These are phyloP conservation scores for Leccinum insolens DNA, from an alignment of 1,284 basidiomycete genomes.

Conservation along the genomic window DNA sequence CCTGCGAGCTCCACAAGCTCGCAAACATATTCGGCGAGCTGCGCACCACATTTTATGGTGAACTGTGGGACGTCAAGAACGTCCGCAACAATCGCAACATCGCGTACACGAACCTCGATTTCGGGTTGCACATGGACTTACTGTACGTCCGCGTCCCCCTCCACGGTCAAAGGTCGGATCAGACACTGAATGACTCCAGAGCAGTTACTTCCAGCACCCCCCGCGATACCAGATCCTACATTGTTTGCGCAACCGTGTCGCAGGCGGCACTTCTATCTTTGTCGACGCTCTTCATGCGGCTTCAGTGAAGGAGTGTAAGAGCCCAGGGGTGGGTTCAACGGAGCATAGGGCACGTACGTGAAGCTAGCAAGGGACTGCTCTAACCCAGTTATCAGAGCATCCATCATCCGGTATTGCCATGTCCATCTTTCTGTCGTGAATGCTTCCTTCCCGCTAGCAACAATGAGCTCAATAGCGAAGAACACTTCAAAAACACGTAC, in stretches of 20 bases:
- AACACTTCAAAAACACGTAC: constrained; percentile 45
- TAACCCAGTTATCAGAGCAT: constrained; percentile 79
- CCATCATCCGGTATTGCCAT: constrained; percentile 88
- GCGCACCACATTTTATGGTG: constrained; percentile 90
- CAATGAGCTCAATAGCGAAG: constrained; percentile 10
- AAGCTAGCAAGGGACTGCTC: constrained; percentile 77
- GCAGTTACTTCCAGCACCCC: constrained; percentile 85
- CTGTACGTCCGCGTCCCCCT: constrained; percentile 53
- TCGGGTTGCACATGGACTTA: constrained; percentile 93
- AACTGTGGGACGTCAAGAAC: constrained; percentile 89
- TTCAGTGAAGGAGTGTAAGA: constrained; percentile 24
- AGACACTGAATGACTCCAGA: constrained; percentile 4
- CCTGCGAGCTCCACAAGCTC: constrained; percentile 69
- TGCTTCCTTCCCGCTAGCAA: constrained; percentile 64
- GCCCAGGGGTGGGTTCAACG: background rate
- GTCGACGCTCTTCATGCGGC: constrained; percentile 83
- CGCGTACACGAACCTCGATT: constrained; percentile 90
- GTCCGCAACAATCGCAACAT: constrained; percentile 83
- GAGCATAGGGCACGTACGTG: constrained; percentile 59
- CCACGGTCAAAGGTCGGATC: background rate
- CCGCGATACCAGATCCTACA: constrained; percentile 93
- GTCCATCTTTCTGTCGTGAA: constrained; percentile 76
- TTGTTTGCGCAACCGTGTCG: constrained; percentile 82
- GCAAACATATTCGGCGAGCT: constrained; percentile 75
- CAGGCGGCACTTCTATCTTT: constrained; percentile 87